A percentile compares a stretch with the other conserved stretches of the same genome.
These are phyloP conservation scores for Hanseniaspora taiwanica DNA, from an alignment of 805 yeast genomes.

Conservation along the genomic window DNA sequence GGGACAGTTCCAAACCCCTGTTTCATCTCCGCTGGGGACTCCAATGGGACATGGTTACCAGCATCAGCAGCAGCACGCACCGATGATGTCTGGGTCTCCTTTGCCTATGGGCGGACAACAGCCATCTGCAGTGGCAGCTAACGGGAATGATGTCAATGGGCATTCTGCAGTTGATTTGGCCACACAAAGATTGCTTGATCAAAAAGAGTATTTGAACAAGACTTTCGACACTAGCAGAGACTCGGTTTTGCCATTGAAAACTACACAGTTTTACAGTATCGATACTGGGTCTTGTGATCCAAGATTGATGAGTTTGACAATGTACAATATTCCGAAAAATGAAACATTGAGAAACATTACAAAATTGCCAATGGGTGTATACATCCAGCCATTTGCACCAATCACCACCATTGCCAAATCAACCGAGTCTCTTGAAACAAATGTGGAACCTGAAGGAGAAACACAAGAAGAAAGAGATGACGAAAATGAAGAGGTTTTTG, in stretches of 20 bases:
- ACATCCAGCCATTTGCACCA: constrained; percentile 77
- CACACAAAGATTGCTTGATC: constrained; percentile 24
- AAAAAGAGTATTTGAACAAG: constrained; percentile 24
- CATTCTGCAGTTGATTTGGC: constrained; percentile 19
- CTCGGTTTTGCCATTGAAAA: constrained; percentile 73
- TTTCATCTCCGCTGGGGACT: not conserved
- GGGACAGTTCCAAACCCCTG: not conserved
- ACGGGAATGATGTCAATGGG: too few species aligned
- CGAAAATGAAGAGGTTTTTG: constrained; percentile 14
- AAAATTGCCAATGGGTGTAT: constrained; percentile 67
- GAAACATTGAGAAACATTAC: constrained; percentile 58
- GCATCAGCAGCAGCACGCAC: too few species aligned
- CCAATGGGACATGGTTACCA: not conserved
- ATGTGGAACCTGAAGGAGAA: not conserved
- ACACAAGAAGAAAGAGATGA: constrained; percentile 10
- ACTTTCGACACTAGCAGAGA: constrained; percentile 62
- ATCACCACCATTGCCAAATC: constrained; percentile 13
- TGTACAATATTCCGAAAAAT: constrained; percentile 71
- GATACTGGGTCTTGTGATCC: constrained; percentile 87
- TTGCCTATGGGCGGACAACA: too few species aligned
- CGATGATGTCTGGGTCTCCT: too few species aligned
- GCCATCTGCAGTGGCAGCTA: too few species aligned
- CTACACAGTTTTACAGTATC: constrained; percentile 49
- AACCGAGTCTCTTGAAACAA: not conserved
- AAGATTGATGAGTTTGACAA: constrained; percentile 58